Evolutionary conservation across 352 stramenopile species (phyloP), one percentile per base, ranked within the genome.

Genomic region (Pythium pectinolyticum): DNA sequence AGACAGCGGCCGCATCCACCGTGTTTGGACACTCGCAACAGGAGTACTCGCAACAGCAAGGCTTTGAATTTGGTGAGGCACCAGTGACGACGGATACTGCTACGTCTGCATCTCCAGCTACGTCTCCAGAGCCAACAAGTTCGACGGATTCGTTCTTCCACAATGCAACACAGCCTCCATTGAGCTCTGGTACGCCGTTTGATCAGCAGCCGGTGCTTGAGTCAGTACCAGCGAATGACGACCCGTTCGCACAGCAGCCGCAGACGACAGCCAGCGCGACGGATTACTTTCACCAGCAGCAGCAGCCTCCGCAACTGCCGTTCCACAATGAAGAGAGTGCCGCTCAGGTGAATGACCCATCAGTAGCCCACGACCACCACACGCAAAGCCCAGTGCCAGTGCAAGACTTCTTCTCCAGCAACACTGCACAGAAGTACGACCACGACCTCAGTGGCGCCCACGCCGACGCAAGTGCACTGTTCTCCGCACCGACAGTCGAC

Each of bases 61-160:
- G 20, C 2, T 57, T 43, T 30, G 49, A 6, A 10, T 31, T 20
- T 20, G 17, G 2, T 30, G 28, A 43, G 17, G 31, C 30, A 3
- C 4, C 28, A 45, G 49, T 31, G 19, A 7, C 6, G 20, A 19
- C 49, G 28, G n/a, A 35, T 7, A 10, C 5, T 6, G 19, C 22
- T 3, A 12, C 22, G 5, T n/a, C n/a, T n/a, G 46, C 46, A 24
- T 24, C 46, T 1, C 12, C 28, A 1, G 25, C 25, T 9, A 22
- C 4, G 11, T n/a, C n/a, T n/a, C 8, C 32, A 24, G 46, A 34
- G 28, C 10, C 46, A 2, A 17, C 10, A 12, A 20, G 30, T 2
- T 8, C 27, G 1, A 46, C 52, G 8, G 67, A 74, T 40, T 67
- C 50, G 20, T 71, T 72, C 52, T 74, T 74, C 63, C 57, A 70